phyloP scores from a whole-genome alignment of 179 eudicot species.

The Silene noctiflora region DNA sequence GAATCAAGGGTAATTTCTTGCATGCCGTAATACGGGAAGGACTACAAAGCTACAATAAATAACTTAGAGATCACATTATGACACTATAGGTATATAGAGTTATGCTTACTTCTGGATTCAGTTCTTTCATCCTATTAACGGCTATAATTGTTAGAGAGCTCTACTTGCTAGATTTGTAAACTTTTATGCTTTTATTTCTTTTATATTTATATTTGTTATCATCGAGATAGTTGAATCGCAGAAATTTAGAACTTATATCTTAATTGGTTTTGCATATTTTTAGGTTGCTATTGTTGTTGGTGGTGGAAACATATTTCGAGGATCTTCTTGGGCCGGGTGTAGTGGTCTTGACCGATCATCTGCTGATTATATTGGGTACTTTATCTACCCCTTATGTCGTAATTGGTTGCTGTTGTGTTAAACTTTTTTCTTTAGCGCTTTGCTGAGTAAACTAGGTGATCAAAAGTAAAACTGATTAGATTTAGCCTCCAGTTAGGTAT shows the following conservation, averaged over 20 bases:
- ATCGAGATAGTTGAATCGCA: neutral
- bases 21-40: neutral
- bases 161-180: slow-evolving; percentile 9
- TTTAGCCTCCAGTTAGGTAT: too few relatives aligned
- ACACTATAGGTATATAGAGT: too few relatives aligned
- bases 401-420: neutral
- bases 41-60: neutral
- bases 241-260: neutral
- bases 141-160: neutral
- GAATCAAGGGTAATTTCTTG: neutral
- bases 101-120: slow-evolving; percentile 6
- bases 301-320: slow-evolving; percentile 95
- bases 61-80: neutral
- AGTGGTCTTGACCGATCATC: slow-evolving; percentile 98
- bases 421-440: slow-evolving; percentile 7
- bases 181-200: neutral
- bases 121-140: neutral
- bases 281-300: slow-evolving; percentile 98
- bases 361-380: slow-evolving; percentile 91
- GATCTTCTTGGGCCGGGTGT: slow-evolving; percentile 91
- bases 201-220: neutral
- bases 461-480: neutral
- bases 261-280: slow-evolving; percentile 17
- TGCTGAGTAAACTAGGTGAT: neutral
- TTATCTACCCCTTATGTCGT: neutral